A percentile compares a stretch with the other conserved stretches of the same genome.
phyloP scores from a whole-genome alignment of 169 alveolate genomes.

The Eimeria brunetti region DNA sequence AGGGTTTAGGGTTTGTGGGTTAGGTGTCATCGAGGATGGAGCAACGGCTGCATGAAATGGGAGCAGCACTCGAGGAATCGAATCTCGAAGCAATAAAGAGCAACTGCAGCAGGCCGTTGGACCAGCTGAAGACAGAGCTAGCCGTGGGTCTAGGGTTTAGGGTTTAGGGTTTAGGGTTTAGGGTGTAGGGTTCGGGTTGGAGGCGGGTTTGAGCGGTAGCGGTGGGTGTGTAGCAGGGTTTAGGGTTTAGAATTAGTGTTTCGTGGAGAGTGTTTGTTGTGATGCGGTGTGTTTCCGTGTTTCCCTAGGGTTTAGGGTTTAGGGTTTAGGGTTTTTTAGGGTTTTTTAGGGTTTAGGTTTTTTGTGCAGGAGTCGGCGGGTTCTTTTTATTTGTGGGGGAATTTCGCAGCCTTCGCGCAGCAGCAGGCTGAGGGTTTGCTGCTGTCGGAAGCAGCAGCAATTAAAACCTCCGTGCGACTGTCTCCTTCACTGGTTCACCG shows the following conservation, averaged over 20 bases:
- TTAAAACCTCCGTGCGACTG: not conserved
- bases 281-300: too few relatives aligned
- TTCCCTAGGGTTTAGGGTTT: slow-evolving; percentile 13
- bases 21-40: slow-evolving; percentile 38
- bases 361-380: slow-evolving; percentile 17
- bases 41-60: slow-evolving; percentile 37
- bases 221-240: too few relatives aligned
- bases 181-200: not conserved
- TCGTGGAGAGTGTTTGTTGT: not conserved
- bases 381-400: not conserved
- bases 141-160: slow-evolving; percentile 41
- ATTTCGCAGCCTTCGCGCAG: not conserved
- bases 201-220: too few relatives aligned
- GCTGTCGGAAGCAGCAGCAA: not conserved
- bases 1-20: slow-evolving; percentile 6
- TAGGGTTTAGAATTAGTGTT: not conserved
- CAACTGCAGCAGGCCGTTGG: slow-evolving; percentile 61
- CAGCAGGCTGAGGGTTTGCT: not conserved
- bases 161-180: slow-evolving; percentile 22
- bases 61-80: slow-evolving; percentile 22
- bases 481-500: slow-evolving; percentile 19
- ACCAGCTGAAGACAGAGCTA: slow-evolving; percentile 48
- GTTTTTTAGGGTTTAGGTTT: not conserved
- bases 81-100: slow-evolving; percentile 68
- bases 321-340: not conserved